Conservation (phyloP, 208 protist species). For the Leptomonas pyrrhocoris region DNA sequence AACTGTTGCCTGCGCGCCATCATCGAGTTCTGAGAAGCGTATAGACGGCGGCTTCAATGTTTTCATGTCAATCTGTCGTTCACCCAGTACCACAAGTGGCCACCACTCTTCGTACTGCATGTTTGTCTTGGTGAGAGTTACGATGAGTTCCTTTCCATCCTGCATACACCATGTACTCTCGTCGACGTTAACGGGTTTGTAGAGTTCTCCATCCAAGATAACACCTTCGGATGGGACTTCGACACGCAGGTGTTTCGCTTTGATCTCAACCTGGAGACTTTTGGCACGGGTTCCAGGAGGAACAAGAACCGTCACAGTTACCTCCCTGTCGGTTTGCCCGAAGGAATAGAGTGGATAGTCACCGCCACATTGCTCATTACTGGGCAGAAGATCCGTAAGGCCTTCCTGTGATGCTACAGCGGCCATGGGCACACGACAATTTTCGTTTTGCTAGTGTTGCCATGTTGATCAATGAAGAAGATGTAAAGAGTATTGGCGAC, state of each 20-base stretch:
- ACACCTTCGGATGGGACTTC: conserved; percentile 46
- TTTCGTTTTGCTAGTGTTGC: not conserved
- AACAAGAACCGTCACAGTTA: conserved; percentile 70
- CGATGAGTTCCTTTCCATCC: conserved; percentile 61
- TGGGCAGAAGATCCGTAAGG: conserved; percentile 72
- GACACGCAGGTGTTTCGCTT: conserved; percentile 42
- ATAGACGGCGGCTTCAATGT: conserved; percentile 81
- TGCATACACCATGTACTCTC: conserved; percentile 89
- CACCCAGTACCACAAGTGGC: conserved; percentile 68
- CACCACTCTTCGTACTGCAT: conserved; percentile 90
- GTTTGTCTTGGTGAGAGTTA: conserved; percentile 83
- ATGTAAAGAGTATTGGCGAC: no score
- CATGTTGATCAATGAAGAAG: no score
- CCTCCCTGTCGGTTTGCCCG: conserved; percentile 78
- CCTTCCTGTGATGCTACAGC: conserved; percentile 63
- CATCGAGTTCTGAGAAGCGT: conserved; percentile 78
- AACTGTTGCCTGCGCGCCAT: conserved; percentile 80
- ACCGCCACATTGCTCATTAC: conserved; percentile 85
- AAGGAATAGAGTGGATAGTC: conserved; percentile 81
- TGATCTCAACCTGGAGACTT: conserved; percentile 66
- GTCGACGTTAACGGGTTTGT: conserved; percentile 73
- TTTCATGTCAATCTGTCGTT: conserved; percentile 90
- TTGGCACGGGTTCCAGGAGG: conserved; percentile 53
- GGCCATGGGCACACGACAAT: conserved; percentile 38
- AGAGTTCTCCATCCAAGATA: conserved; percentile 75